phyloP scores from a whole-genome alignment of 208 protist species.

The Herpetomonas tarakana region DNA sequence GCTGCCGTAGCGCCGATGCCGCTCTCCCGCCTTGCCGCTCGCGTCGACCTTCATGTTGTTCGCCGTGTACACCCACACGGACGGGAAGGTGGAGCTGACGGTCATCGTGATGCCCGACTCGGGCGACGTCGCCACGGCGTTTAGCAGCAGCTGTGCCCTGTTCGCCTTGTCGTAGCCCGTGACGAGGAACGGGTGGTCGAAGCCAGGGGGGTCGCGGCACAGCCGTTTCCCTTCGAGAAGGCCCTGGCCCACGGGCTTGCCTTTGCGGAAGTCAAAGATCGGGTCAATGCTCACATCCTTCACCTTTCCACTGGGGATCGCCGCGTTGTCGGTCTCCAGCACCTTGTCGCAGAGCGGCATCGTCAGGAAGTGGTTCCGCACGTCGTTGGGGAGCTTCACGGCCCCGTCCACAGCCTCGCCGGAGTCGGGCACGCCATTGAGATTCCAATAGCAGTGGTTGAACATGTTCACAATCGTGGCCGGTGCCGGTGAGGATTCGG shows the following conservation, averaged over 20 bases:
- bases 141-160: constrained; percentile 22
- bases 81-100: constrained; percentile 58
- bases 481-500: constrained; percentile 39
- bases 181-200: constrained; percentile 48
- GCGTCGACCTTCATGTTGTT: constrained; percentile 46
- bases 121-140: constrained; percentile 44
- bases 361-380: constrained; percentile 41
- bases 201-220: constrained; percentile 49
- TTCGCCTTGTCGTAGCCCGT: constrained; percentile 32
- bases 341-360: constrained; percentile 30
- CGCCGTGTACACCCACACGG: constrained; percentile 67
- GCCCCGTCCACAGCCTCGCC: constrained; percentile 5
- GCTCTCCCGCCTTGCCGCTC: constrained; percentile 37
- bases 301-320: constrained; percentile 41
- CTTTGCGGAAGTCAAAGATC: constrained; percentile 37
- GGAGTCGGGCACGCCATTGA: constrained; percentile 42
- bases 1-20: constrained; percentile 35
- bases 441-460: constrained; percentile 70
- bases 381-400: constrained; percentile 17
- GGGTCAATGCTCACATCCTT: constrained; percentile 18
- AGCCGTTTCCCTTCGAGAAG: constrained; percentile 27
- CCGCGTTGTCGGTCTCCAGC: constrained; percentile 25
- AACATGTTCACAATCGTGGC: constrained; percentile 50
- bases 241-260: constrained; percentile 27
- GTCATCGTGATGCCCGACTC: constrained; percentile 48